These are phyloP conservation scores for Sporothrix sp. DNA, from an alignment of 2,329 filamentous ascomycete genomes.

Conservation along the genomic window DNA sequence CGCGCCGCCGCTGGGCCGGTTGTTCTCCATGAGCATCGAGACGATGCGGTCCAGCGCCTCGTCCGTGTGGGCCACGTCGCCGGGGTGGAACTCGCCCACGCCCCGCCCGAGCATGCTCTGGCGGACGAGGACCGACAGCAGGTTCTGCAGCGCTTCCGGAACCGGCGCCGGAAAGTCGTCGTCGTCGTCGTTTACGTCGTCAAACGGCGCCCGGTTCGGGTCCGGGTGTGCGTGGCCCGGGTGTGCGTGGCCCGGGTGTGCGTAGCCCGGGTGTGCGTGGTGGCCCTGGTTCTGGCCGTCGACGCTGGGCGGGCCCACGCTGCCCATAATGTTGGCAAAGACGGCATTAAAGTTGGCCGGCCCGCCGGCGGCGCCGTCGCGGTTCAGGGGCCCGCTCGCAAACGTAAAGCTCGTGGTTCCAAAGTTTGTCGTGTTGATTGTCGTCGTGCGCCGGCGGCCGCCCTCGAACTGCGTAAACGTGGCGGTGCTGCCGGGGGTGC, in stretches of 20 bases:
- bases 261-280: background rate
- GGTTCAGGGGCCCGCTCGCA: constrained; percentile 29
- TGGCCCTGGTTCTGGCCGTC: constrained; percentile 15
- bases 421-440: constrained; percentile 1
- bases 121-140: constrained; percentile 45
- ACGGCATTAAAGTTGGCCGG: constrained; percentile 34
- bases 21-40: constrained; percentile 77
- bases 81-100: constrained; percentile 42
- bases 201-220: too few relatives aligned
- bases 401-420: constrained; percentile 41
- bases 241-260: background rate
- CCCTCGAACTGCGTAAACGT: too few relatives aligned
- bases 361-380: constrained; percentile 12
- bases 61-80: constrained; percentile 83
- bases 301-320: constrained; percentile 21
- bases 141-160: constrained; percentile 36
- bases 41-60: constrained; percentile 86
- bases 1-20: constrained; percentile 64
- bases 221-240: too few relatives aligned
- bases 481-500: too few relatives aligned
- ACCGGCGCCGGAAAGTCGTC: constrained; percentile 23
- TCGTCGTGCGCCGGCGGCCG: background rate
- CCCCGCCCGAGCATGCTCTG: constrained; percentile 34
- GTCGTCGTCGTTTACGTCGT: background rate
- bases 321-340: constrained; percentile 36